These are phyloP conservation scores for Talaromyces wortmannii DNA, from an alignment of 495 filamentous ascomycete species.

Conservation along the genomic window DNA sequence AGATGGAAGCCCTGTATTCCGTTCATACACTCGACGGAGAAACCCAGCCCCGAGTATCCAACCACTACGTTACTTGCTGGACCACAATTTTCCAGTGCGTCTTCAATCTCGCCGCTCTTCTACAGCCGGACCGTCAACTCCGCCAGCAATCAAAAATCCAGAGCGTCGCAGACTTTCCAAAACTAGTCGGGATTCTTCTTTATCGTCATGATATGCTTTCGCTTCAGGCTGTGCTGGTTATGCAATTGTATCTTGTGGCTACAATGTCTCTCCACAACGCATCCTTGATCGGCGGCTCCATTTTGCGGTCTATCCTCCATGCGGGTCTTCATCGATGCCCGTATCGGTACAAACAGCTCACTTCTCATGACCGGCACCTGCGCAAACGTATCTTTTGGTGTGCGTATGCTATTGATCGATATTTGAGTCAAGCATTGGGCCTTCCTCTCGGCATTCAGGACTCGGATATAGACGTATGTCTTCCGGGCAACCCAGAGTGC, in stretches of 20 bases:
- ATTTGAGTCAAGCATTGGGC: constrained; percentile 39
- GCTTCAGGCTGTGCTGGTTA: constrained; percentile 28
- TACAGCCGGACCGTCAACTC: constrained; percentile 19
- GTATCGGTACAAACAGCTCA: constrained; percentile 32
- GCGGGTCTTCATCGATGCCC: constrained; percentile 36
- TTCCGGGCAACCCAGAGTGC: constrained; percentile 20
- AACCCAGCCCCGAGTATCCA: not conserved
- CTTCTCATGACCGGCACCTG: constrained; percentile 31
- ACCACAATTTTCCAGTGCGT: constrained; percentile 32
- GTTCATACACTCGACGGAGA: not conserved
- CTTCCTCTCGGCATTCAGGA: constrained; percentile 36
- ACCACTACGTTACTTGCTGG: constrained; percentile 26
- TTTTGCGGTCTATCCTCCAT: constrained; percentile 33
- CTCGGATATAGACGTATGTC: constrained; percentile 35
- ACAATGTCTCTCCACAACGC: constrained; percentile 32
- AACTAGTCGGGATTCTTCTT: constrained; percentile 19
- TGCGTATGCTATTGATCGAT: constrained; percentile 42
- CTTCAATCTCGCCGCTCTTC: constrained; percentile 26
- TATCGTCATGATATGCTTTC: constrained; percentile 28
- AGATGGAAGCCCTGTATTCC: constrained; percentile 36
- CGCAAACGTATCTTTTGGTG: constrained; percentile 45
- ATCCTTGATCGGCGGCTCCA: constrained; percentile 30
- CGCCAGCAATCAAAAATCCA: constrained; percentile 19
- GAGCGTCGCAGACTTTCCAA: constrained; percentile 19
- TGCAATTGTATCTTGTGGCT: constrained; percentile 30